These are phyloP conservation scores for Saccharum hybrid DNA, from an alignment of 202 grass and related monocot species.

Conservation along the genomic window DNA sequence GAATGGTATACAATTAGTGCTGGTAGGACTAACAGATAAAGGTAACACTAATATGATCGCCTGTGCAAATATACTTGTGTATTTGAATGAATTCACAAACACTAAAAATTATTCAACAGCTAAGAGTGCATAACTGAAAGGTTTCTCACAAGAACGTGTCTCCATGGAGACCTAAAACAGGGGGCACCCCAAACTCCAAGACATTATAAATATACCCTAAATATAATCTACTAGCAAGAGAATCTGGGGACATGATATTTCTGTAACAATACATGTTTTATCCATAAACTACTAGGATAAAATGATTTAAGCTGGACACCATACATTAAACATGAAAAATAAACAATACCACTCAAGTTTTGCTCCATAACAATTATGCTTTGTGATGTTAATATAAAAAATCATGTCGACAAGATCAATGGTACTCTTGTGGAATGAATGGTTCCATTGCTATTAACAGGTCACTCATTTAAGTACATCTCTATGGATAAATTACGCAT, in stretches of 20 bases:
- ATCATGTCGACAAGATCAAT: background rate
- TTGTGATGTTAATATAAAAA: constrained; percentile 1
- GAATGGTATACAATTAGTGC: background rate
- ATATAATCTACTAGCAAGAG: background rate
- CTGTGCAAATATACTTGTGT: constrained; percentile 10
- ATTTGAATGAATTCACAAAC: constrained; percentile 25
- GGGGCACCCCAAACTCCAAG: constrained; percentile 4
- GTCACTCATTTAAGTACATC: background rate
- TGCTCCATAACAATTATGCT: background rate
- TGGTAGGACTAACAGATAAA: background rate
- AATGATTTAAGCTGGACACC: background rate
- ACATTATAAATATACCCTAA: background rate
- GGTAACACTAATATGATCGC: background rate
- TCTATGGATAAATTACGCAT: background rate
- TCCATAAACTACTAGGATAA: background rate
- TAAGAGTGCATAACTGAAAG: constrained; percentile 7
- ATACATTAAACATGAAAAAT: constrained; percentile 8
- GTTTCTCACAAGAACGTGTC: background rate
- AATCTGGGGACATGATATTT: background rate
- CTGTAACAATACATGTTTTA: background rate
- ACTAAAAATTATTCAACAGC: constrained; percentile 33
- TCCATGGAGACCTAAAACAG: background rate
- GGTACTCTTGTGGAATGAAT: background rate
- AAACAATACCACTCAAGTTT: background rate
- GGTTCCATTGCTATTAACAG: background rate